A percentile compares a stretch with the other conserved stretches of the same genome.
phyloP scores from a whole-genome alignment of 2,329 filamentous ascomycete species.

The Hypoxylon sp. region DNA sequence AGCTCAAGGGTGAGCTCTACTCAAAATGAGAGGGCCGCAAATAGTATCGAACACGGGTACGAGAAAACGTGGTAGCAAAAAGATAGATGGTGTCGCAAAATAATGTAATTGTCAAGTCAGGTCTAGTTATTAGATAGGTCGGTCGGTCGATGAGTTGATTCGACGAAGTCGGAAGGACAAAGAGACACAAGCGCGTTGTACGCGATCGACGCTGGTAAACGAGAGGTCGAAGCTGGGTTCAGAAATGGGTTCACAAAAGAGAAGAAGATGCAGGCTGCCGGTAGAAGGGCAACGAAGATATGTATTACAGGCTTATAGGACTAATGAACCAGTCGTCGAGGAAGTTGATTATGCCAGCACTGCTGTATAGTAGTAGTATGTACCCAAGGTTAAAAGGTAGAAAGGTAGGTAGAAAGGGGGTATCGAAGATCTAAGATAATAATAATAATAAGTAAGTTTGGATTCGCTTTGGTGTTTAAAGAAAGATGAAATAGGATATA shows the following conservation, averaged over 20 bases:
- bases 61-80: neutral
- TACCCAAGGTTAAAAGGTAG: too few relatives aligned
- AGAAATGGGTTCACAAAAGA: slow-evolving; percentile 32
- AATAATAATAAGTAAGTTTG: slow-evolving; percentile 9
- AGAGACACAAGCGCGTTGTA: slow-evolving; percentile 36
- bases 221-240: slow-evolving; percentile 25
- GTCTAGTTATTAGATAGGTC: slow-evolving; percentile 2
- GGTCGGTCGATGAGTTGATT: slow-evolving; percentile 21
- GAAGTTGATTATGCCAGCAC: slow-evolving; percentile 28
- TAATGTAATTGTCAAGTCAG: slow-evolving; percentile 15
- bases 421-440: slow-evolving; percentile 34
- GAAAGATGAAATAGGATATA: slow-evolving; percentile 15
- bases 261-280: slow-evolving; percentile 34
- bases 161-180: slow-evolving; percentile 27
- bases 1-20: slow-evolving; percentile 43
- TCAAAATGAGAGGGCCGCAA: slow-evolving; percentile 27
- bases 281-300: slow-evolving; percentile 35
- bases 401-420: slow-evolving; percentile 31
- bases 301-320: slow-evolving; percentile 40
- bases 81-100: slow-evolving; percentile 21
- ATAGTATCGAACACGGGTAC: slow-evolving; percentile 13
- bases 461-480: slow-evolving; percentile 20
- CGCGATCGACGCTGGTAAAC: slow-evolving; percentile 29
- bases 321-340: slow-evolving; percentile 1
- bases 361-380: too few relatives aligned